Conservation (phyloP, 352 stramenopile genomes). For the Phytophthora megakarya region DNA sequence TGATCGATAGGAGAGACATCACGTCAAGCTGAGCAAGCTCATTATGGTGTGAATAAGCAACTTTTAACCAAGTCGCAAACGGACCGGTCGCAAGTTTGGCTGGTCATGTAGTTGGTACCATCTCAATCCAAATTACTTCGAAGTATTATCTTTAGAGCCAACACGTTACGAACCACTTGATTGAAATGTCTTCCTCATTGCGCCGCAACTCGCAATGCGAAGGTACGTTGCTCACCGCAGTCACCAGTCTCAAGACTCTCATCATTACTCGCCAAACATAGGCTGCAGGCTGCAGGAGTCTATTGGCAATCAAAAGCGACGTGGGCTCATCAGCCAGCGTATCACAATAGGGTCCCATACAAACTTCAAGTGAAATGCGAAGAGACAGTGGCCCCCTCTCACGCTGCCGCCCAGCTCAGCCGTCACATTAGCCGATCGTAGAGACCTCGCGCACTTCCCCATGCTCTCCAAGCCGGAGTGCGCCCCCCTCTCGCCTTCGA, state of each 20-base stretch:
- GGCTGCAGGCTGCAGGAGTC: not conserved
- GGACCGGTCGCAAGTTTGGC: no score
- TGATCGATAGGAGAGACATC: no score
- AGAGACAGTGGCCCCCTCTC: conserved; percentile 37
- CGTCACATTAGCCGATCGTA: conserved; percentile 16
- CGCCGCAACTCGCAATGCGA: no score
- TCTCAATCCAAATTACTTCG: not conserved
- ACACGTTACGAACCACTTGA: not conserved
- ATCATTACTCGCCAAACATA: not conserved
- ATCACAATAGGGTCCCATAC: conserved; percentile 14
- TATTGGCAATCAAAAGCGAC: not conserved
- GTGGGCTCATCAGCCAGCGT: conserved; percentile 4
- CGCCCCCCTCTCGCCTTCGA: conserved; percentile 9
- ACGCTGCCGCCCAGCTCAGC: conserved; percentile 34
- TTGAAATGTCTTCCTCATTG: no score
- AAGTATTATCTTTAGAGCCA: not conserved
- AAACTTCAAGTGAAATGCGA: conserved; percentile 23
- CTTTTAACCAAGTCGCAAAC: no score
- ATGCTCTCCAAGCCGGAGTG: conserved; percentile 26
- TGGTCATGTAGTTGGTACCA: not conserved
- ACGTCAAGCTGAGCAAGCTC: no score
- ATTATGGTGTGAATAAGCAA: no score
- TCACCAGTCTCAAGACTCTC: no score
- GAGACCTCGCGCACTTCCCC: not conserved
- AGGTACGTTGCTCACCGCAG: no score